Percentiles rank a stretch among this genome's conserved stretches.
Evolutionary conservation across 345 rosid species (phyloP).

Genomic region (Toxicodendron radicans): DNA sequence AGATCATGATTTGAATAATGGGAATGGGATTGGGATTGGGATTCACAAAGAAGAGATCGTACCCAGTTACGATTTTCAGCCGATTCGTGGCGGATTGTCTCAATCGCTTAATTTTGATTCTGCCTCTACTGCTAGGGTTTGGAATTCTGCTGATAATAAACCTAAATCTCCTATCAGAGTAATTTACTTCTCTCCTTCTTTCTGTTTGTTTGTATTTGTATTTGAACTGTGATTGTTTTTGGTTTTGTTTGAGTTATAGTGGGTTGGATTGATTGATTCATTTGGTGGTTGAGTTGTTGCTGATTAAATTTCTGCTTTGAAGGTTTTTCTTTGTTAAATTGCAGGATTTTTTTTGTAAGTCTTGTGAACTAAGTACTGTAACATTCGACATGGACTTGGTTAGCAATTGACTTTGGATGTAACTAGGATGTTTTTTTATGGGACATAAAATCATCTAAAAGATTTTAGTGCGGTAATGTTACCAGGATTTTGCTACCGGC

Average conservation of each 20-base stretch:
- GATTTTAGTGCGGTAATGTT: too few species aligned
- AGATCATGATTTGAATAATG: constrained; percentile 15
- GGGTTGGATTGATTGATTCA: constrained; percentile 5
- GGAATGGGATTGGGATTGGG: constrained; percentile 28
- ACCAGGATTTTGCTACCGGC: too few species aligned
- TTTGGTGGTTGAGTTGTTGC: neutral
- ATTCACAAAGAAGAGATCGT: constrained; percentile 65
- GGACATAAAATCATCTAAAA: too few species aligned
- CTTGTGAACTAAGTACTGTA: too few species aligned
- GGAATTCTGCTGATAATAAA: constrained; percentile 48
- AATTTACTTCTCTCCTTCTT: constrained; percentile 2
- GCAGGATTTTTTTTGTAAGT: neutral
- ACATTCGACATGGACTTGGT: too few species aligned
- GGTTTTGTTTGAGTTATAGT: neutral
- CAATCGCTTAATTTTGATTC: constrained; percentile 26
- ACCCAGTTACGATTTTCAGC: constrained; percentile 89
- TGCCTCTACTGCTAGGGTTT: constrained; percentile 41
- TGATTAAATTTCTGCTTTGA: neutral
- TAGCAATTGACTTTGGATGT: too few species aligned
- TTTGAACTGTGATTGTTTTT: neutral
- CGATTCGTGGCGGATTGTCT: constrained; percentile 59
- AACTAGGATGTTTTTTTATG: too few species aligned
- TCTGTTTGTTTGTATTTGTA: neutral
- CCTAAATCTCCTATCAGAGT: constrained; percentile 48
- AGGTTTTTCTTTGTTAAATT: neutral